phyloP scores from a whole-genome alignment of 2,329 filamentous ascomycete genomes.

The Colletotrichum theobromicola region DNA sequence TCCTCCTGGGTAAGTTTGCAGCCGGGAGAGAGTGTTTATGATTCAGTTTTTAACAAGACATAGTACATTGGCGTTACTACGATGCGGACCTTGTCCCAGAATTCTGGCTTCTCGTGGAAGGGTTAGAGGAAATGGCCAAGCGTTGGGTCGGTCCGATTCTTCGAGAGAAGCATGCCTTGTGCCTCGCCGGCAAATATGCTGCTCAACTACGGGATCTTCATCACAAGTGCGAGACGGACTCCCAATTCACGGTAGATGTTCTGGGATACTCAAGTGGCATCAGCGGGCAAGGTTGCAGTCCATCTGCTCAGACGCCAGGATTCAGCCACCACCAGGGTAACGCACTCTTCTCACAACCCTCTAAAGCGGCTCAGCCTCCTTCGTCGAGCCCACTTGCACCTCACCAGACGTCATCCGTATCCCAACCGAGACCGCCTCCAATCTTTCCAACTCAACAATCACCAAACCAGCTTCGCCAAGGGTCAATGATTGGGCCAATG shows the following conservation, averaged over 20 bases:
- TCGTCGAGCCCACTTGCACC: not conserved
- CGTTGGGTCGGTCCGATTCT: conserved; percentile 28
- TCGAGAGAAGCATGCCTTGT: not conserved
- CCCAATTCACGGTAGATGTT: conserved; percentile 20
- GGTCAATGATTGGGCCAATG: not conserved
- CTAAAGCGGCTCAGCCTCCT: not conserved
- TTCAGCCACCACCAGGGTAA: conserved; percentile 14
- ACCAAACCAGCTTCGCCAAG: not conserved
- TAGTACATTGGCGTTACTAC: conserved; percentile 34
- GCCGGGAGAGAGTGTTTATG: not conserved
- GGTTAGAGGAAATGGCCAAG: conserved; percentile 33
- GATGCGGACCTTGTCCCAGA: conserved; percentile 22
- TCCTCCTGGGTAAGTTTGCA: conserved; percentile 34
- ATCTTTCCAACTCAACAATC: not conserved
- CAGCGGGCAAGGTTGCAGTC: conserved; percentile 6
- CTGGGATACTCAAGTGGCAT: conserved; percentile 23
- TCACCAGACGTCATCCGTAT: not conserved
- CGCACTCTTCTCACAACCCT: not conserved
- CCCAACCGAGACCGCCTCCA: not conserved
- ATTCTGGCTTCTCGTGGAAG: conserved; percentile 32
- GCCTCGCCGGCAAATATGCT: conserved; percentile 27
- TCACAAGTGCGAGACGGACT: conserved; percentile 10
- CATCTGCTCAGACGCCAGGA: not conserved
- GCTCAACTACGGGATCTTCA: conserved; percentile 21
- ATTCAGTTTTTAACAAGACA: not conserved